Conservation (phyloP, 176 grass and related monocot species). For the Rhynchospora tenuis region DNA sequence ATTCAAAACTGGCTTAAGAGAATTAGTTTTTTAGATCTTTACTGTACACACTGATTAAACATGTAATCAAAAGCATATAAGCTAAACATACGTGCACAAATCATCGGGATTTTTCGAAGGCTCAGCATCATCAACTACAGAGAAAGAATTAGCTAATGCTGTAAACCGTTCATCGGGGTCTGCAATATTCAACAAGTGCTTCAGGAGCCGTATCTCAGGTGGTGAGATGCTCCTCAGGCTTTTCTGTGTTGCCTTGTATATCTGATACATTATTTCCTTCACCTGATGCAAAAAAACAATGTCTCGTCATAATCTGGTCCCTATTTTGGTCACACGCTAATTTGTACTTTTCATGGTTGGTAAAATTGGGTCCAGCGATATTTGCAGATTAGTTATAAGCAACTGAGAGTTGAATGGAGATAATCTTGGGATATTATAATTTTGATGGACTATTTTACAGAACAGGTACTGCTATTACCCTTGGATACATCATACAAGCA, state of each 20-base stretch:
- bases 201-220: conserved; percentile 80
- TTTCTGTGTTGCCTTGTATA: conserved; percentile 67
- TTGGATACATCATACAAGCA: background rate
- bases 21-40: background rate
- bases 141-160: conserved; percentile 69
- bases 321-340: background rate
- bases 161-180: conserved; percentile 77
- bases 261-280: conserved; percentile 81
- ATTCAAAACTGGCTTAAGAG: background rate
- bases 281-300: conserved; percentile 39
- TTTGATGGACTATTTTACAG: background rate
- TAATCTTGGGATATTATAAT: background rate
- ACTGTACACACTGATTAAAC: background rate
- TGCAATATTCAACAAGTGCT: conserved; percentile 88
- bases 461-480: background rate
- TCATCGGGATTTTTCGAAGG: conserved; percentile 50
- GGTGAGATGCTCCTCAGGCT: conserved; percentile 80
- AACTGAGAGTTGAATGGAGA: background rate
- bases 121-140: conserved; percentile 57
- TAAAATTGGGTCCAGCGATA: background rate
- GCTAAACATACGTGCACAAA: conserved; percentile 63
- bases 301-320: background rate
- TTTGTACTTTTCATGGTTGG: background rate
- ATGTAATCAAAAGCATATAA: background rate
- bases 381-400: background rate